Base-by-base conservation (phyloP, 2,329 filamentous ascomycete genomes). In the Teratosphaeria epicoccoides region DNA sequence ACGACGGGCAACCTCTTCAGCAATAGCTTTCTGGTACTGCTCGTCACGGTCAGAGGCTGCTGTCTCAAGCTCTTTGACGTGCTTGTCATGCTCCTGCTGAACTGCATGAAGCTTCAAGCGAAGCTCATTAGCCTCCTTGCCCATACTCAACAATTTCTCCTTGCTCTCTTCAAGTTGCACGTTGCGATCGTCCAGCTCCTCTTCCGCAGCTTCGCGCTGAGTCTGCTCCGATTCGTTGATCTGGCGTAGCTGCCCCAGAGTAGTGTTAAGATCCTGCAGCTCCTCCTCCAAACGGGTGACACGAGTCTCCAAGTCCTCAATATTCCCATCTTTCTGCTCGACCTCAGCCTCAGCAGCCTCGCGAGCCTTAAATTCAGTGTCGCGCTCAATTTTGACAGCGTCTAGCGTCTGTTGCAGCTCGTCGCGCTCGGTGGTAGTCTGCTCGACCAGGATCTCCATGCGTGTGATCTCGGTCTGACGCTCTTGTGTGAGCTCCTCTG, bases 101-200 rank as follows among this genome's bases (percentile, higher is more conserved):
- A 71, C 61, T 47, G 71, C 64, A 59, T 73, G 75, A 5, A 76
- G 60, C 60, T 75, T 76, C 50, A 70, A 68, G 3, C 73, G 72
- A 24, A 76, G 67, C 56, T 73, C 68, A 26, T 76, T 75, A n/a
- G 72, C 71, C 53, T 73, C 67, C 14, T 70, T 62, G 40, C 73
- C 73, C n/a, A 64, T 59, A 20, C 69, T 63, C 22, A 69, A 66
- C 4, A 75, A 59, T 50, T 68, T 69, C 23, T 63, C 49, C 20
- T 71, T 66, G 22, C 74, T 64, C 6, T 67, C 66, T 4, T 67
- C 68, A 43, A 76, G 68, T 50, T 70, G 61, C 6, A 61, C 63
- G 49, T 72, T 70, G 23, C 68, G 66, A 10, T 70, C 66, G 28
- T 75, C 72, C 1, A 76, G 64, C 23, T 68, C 68, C 9, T 59